Conservation (phyloP, 768 basidiomycete genomes). For the Boletus edulis region DNA sequence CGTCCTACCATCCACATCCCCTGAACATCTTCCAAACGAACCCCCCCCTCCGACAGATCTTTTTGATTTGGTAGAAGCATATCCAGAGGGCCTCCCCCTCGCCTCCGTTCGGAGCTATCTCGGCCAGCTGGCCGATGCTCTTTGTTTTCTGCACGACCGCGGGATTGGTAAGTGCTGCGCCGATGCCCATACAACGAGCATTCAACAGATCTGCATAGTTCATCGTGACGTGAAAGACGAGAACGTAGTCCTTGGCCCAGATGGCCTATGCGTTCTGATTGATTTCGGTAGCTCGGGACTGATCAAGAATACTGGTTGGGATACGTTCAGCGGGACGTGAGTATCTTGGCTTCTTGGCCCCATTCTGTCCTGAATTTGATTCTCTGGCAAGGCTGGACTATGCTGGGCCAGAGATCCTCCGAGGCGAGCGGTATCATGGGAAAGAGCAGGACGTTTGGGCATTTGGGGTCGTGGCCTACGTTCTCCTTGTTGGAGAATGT, state of each 20-base stretch:
- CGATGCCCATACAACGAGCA: constrained; percentile 1
- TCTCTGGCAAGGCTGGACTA: constrained; percentile 69
- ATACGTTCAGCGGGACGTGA: constrained; percentile 91
- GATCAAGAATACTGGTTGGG: constrained; percentile 82
- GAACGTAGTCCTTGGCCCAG: constrained; percentile 81
- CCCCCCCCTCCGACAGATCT: constrained; percentile 72
- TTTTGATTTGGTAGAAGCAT: constrained; percentile 91
- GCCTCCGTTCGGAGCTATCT: constrained; percentile 77
- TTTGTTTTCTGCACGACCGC: constrained; percentile 83
- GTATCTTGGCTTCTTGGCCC: constrained; percentile 30
- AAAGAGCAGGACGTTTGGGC: constrained; percentile 99
- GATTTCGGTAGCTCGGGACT: constrained; percentile 95
- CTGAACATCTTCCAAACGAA: constrained; percentile 51
- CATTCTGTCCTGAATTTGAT: constrained; percentile 8
- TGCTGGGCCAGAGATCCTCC: constrained; percentile 93
- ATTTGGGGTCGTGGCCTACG: constrained; percentile 94
- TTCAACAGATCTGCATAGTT: constrained; percentile 42
- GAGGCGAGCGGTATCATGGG: constrained; percentile 91
- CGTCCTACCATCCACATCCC: constrained; percentile 76
- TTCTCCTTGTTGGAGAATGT: constrained; percentile 89
- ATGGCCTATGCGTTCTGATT: constrained; percentile 86
- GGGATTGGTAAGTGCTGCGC: constrained; percentile 70
- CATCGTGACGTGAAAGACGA: constrained; percentile 99
- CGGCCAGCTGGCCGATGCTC: constrained; percentile 90
- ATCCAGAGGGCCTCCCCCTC: constrained; percentile 81